Evolutionary conservation across 768 basidiomycete genomes (phyloP).

Genomic region (Auricularia auricula-judae): DNA sequence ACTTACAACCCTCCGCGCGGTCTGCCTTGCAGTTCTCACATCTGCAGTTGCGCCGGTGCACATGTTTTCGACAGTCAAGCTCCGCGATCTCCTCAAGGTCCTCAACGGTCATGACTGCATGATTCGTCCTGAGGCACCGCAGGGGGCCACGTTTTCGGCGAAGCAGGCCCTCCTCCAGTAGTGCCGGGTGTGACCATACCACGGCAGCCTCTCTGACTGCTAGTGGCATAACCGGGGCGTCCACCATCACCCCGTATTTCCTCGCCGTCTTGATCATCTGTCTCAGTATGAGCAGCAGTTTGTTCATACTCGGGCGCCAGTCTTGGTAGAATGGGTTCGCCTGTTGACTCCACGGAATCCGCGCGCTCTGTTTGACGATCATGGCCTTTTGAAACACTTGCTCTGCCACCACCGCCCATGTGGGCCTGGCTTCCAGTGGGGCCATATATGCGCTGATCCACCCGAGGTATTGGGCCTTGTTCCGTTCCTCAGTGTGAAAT

Average conservation of each 20-base stretch:
- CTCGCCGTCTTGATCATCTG: not conserved
- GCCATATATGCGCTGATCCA: not conserved
- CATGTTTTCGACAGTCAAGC: not conserved
- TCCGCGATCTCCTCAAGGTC: not conserved
- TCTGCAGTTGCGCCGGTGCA: not conserved
- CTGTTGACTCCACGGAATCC: not conserved
- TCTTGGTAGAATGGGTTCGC: not conserved
- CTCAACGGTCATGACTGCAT: not conserved
- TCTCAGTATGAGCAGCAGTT: not conserved
- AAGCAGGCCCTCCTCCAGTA: not conserved
- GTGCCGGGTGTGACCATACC: not conserved
- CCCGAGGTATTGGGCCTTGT: not conserved
- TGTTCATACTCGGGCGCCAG: not conserved
- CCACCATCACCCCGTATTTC: not conserved
- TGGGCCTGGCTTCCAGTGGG: not conserved
- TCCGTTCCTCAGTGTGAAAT: not conserved
- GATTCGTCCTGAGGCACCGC: not conserved
- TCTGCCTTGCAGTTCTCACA: not conserved
- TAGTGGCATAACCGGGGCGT: not conserved
- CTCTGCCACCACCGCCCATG: not conserved
- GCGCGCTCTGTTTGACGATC: not conserved
- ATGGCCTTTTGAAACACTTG: not conserved
- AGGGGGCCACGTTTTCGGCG: not conserved
- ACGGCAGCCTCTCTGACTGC: not conserved
- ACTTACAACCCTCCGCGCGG: not conserved